Evolutionary conservation across 768 basidiomycete genomes (phyloP).

Genomic region (Cyclocybe cylindracea): DNA sequence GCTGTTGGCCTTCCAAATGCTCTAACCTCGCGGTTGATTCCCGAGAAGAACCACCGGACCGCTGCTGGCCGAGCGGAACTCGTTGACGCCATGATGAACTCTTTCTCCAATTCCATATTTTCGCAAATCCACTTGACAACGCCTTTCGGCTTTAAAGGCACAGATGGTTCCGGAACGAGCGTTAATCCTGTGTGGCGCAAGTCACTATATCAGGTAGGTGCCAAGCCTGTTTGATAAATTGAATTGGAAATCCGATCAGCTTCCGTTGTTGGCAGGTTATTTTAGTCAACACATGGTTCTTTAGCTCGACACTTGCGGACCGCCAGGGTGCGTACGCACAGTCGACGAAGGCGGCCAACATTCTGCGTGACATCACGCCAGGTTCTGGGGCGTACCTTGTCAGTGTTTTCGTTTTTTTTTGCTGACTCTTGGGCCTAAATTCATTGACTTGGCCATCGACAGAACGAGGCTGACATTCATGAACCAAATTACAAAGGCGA

Average conservation of each 20-base stretch:
- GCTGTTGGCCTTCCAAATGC: conserved; percentile 19
- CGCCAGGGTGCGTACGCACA: conserved; percentile 14
- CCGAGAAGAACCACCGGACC: conserved; percentile 25
- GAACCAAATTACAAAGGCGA: conserved; percentile 27
- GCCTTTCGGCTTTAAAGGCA: conserved; percentile 20
- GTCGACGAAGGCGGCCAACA: conserved; percentile 19
- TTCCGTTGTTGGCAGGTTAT: conserved; percentile 7
- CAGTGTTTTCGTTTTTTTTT: neutral
- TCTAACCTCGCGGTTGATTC: conserved; percentile 26
- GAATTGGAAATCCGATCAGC: neutral
- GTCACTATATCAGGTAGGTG: conserved; percentile 24
- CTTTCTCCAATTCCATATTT: conserved; percentile 16
- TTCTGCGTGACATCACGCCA: conserved; percentile 23
- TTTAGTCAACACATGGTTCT: conserved; percentile 18
- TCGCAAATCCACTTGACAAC: conserved; percentile 20
- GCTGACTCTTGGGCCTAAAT: neutral
- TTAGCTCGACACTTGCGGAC: conserved; percentile 9
- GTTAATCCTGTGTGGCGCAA: conserved; percentile 26
- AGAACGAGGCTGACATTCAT: conserved; percentile 29
- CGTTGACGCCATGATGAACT: conserved; percentile 17
- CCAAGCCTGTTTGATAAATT: neutral
- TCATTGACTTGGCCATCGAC: neutral
- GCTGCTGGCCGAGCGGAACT: conserved; percentile 13
- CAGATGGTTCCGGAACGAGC: conserved; percentile 18
- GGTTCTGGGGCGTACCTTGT: conserved; percentile 27